These are phyloP conservation scores for Rutstroemia sp. DNA, from an alignment of 2,329 filamentous ascomycete species.

Conservation along the genomic window DNA sequence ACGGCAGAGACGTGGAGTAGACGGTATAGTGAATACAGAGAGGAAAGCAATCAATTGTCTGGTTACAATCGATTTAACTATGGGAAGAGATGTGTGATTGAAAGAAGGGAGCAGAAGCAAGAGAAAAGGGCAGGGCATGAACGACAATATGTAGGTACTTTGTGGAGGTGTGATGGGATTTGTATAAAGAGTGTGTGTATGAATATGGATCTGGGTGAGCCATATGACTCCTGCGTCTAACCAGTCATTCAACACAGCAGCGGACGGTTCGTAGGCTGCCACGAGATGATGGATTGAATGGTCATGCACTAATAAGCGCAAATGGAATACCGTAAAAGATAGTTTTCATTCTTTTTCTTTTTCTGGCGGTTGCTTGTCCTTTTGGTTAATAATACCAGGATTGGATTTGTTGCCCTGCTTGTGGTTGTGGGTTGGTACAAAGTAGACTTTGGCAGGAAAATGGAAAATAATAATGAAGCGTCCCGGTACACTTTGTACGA, in stretches of 20 bases:
- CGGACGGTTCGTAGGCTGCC: conserved; percentile 10
- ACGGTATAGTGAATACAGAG: conserved; percentile 10
- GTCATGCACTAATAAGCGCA: conserved; percentile 10
- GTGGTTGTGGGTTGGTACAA: not conserved
- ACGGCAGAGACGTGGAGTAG: conserved; percentile 9
- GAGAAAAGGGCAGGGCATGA: not conserved
- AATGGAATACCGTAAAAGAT: conserved; percentile 1
- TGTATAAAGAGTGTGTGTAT: not conserved
- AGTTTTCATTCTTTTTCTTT: no score
- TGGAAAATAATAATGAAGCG: not conserved
- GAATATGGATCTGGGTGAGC: conserved; percentile 3
- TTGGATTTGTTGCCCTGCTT: no score
- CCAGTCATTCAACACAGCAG: conserved; percentile 4
- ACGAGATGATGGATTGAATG: conserved; percentile 10
- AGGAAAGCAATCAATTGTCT: conserved; percentile 15
- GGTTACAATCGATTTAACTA: not conserved
- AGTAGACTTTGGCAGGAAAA: not conserved
- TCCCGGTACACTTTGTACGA: no score
- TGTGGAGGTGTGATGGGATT: not conserved
- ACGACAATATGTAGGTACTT: conserved; percentile 1
- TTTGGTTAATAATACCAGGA: no score
- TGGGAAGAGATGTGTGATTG: not conserved
- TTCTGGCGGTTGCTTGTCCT: no score
- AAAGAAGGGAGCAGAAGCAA: not conserved
- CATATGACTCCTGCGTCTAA: conserved; percentile 5